Conservation (phyloP, 768 basidiomycete species). For the Grammothele lineata region DNA sequence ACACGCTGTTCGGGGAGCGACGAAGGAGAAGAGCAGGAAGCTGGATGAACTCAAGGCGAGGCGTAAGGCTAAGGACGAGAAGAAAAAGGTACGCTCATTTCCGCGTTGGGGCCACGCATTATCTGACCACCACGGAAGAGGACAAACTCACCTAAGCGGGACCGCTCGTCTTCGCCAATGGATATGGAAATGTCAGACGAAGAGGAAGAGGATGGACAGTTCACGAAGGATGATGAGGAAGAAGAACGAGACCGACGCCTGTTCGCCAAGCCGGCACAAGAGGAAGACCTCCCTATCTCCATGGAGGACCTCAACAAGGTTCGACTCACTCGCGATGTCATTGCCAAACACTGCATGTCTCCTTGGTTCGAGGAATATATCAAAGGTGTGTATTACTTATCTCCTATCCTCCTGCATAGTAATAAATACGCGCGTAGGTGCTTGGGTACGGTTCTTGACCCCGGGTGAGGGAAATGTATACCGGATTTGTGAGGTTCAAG, state of each 20-base stretch:
- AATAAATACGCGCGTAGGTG: constrained; percentile 41
- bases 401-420: no score
- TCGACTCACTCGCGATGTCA: constrained; percentile 60
- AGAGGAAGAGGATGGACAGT: constrained; percentile 72
- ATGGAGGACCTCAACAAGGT: constrained; percentile 58
- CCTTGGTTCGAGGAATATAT: constrained; percentile 88
- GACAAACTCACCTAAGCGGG: constrained; percentile 56
- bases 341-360: constrained; percentile 67
- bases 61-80: constrained; percentile 86
- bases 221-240: constrained; percentile 68
- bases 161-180: constrained; percentile 76
- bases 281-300: constrained; percentile 42
- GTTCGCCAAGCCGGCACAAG: constrained; percentile 38
- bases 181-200: constrained; percentile 86
- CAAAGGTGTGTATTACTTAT: constrained; percentile 47
- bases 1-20: constrained; percentile 66
- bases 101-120: constrained; percentile 5
- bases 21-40: constrained; percentile 75
- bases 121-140: constrained; percentile 35
- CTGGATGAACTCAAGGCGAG: constrained; percentile 84
- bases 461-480: constrained; percentile 57
- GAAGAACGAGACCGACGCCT: constrained; percentile 60
- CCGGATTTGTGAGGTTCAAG: constrained; percentile 73
- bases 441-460: constrained; percentile 84
- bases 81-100: constrained; percentile 55